A percentile compares a stretch with the other conserved stretches of the same genome.
phyloP scores from a whole-genome alignment of 208 protist species.

The Trypanosoma caninum region DNA sequence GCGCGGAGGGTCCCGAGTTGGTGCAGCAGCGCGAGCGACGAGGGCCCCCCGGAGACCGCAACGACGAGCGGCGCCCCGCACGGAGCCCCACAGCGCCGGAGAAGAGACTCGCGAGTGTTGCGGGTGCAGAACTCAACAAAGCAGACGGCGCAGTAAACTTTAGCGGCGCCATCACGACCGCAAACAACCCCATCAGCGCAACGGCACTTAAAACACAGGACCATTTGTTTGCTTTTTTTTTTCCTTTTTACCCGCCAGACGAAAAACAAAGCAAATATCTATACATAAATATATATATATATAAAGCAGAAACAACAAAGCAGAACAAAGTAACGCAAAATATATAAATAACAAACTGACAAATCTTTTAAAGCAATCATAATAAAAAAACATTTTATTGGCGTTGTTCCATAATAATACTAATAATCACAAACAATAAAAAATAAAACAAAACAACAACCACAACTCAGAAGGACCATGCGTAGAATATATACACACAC shows the following conservation, averaged over 20 bases:
- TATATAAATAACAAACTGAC: neutral
- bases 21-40: constrained; percentile 69
- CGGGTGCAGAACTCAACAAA: constrained; percentile 60
- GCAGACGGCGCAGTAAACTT: constrained; percentile 72
- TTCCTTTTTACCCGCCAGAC: neutral
- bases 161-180: constrained; percentile 61
- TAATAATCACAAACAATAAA: neutral
- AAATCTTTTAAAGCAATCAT: too few relatives aligned
- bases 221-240: neutral
- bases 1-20: constrained; percentile 51
- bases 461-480: neutral
- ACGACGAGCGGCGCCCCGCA: constrained; percentile 61
- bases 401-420: too few relatives aligned
- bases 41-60: constrained; percentile 63
- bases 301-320: neutral
- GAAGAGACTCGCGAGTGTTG: constrained; percentile 45
- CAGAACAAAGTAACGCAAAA: neutral
- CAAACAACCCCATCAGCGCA: constrained; percentile 31
- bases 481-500: neutral
- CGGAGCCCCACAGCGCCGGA: constrained; percentile 55
- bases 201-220: constrained; percentile 77
- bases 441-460: neutral
- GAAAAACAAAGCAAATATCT: neutral
- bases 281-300: constrained; percentile 6
- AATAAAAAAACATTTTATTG: too few relatives aligned